Percentiles rank a stretch among this genome's conserved stretches.
These are phyloP conservation scores for Cladosporium phlei DNA, from an alignment of 2,329 filamentous ascomycete species.

Conservation along the genomic window DNA sequence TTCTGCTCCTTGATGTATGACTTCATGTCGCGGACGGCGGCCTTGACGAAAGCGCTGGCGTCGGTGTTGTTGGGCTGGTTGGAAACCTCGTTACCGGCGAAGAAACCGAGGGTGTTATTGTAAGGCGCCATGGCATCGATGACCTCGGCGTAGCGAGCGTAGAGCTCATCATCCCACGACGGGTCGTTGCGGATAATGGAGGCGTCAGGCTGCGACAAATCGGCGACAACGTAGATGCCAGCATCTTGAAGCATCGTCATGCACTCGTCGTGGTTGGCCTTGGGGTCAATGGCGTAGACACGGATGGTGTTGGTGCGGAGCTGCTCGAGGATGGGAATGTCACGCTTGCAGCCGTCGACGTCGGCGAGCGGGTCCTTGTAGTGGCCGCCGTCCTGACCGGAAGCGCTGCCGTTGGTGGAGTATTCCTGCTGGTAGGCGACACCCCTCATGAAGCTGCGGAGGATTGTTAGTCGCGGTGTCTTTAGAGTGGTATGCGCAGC, in stretches of 20 bases:
- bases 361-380: conserved; percentile 84
- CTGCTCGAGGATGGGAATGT: conserved; percentile 73
- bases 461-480: conserved; percentile 9
- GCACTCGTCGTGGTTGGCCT: conserved; percentile 70
- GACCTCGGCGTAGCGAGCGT: conserved; percentile 74
- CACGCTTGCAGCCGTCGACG: conserved; percentile 66
- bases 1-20: conserved; percentile 77
- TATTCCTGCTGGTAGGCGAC: conserved; percentile 87
- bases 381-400: conserved; percentile 48
- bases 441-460: conserved; percentile 71
- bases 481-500: not conserved
- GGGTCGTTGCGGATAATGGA: conserved; percentile 84
- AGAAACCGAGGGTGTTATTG: conserved; percentile 92
- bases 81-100: conserved; percentile 95
- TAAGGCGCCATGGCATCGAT: conserved; percentile 78
- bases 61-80: conserved; percentile 84
- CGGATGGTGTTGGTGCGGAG: conserved; percentile 89
- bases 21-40: conserved; percentile 94
- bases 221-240: conserved; percentile 92
- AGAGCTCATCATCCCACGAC: conserved; percentile 73
- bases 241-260: conserved; percentile 77
- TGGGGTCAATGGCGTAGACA: conserved; percentile 87
- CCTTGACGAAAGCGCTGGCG: conserved; percentile 93
- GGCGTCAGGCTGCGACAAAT: conserved; percentile 70
- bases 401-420: conserved; percentile 38